Evolutionary conservation across 306 rosid genomes (phyloP), one percentile per base, ranked within the genome.

Genomic region (Cicer bijugum): DNA sequence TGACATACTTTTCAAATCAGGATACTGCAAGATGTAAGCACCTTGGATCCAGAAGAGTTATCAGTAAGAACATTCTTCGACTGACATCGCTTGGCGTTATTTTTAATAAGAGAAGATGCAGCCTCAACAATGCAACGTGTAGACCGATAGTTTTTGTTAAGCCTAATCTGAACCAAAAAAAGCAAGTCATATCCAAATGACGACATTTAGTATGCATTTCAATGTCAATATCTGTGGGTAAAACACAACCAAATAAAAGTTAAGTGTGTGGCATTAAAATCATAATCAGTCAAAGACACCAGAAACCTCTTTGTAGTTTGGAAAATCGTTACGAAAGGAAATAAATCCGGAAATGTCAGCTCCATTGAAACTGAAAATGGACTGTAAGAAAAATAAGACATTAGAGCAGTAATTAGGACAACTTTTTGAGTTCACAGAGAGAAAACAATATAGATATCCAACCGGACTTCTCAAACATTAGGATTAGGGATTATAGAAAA

Each of bases 291-390:
- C 59, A 70, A 83, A 78, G 55, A 71, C 75, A 79, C 64, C 56
- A 66, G 69, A 58, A 55, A 94, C 98, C 97, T 94, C 98, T 85
- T 83, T 94, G 89, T 78, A 74, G 70, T 84, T 84, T 68, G 97
- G 86, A 80, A 89, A 94, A 85, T 94, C 97, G 44, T 69, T 87
- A 78, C 90, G 90, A 52, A 91, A 94, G 44, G 96, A 94, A 72
- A 80, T 82, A 84, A 94, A 91, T 79, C 98, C 98, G 72, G 96
- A 88, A 84, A 81, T 66, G 59, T 94, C 96, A 42, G 98, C 98
- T 77, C 98, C 98, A 8, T 94, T 94, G 88, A 94, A 94, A 84
- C 98, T 87, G 88, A 91, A 94, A 84, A 94, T 94, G 80, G 98
- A 94, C 98, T 94, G 84, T 69, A 74, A 69, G 44, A 67, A 60